Conservation (phyloP, 2,329 filamentous ascomycete genomes). For the Trichoderma sp. region DNA sequence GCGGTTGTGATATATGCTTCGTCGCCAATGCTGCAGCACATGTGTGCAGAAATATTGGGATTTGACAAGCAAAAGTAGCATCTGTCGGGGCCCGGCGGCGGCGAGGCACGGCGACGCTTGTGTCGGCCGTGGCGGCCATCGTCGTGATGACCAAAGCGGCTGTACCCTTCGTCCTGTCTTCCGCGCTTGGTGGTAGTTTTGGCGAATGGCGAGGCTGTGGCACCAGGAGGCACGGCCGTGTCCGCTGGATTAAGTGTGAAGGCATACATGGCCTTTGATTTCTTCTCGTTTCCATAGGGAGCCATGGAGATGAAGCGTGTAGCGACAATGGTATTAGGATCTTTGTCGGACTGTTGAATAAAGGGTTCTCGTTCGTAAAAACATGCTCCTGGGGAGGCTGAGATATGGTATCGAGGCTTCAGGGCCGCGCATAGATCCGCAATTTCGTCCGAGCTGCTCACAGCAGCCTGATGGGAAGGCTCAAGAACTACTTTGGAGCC, state of each 20-base stretch:
- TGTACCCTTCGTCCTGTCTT: conserved; percentile 46
- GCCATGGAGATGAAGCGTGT: conserved; percentile 93
- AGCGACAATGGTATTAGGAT: conserved; percentile 53
- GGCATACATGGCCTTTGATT: conserved; percentile 79
- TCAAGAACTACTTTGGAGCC: conserved; percentile 64
- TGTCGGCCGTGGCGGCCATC: conserved; percentile 43
- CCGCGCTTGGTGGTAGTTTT: conserved; percentile 57
- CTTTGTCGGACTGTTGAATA: conserved; percentile 59
- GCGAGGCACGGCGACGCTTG: conserved; percentile 48
- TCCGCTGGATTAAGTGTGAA: conserved; percentile 69
- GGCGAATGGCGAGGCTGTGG: conserved; percentile 73
- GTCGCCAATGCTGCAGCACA: conserved; percentile 85
- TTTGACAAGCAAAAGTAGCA: conserved; percentile 98
- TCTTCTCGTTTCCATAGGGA: conserved; percentile 69
- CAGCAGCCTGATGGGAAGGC: conserved; percentile 50
- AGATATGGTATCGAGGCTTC: conserved; percentile 91
- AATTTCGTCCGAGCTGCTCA: conserved; percentile 62
- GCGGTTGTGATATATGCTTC: conserved; percentile 87
- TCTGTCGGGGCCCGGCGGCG: conserved; percentile 68
- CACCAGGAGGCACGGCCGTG: conserved; percentile 63
- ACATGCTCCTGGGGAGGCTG: conserved; percentile 60
- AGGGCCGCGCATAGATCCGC: conserved; percentile 75
- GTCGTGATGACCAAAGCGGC: conserved; percentile 52
- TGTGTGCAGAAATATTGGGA: conserved; percentile 76
- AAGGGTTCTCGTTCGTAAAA: conserved; percentile 95